These are phyloP conservation scores for Chaetomium tenue DNA, from an alignment of 495 filamentous ascomycete species.

Conservation along the genomic window DNA sequence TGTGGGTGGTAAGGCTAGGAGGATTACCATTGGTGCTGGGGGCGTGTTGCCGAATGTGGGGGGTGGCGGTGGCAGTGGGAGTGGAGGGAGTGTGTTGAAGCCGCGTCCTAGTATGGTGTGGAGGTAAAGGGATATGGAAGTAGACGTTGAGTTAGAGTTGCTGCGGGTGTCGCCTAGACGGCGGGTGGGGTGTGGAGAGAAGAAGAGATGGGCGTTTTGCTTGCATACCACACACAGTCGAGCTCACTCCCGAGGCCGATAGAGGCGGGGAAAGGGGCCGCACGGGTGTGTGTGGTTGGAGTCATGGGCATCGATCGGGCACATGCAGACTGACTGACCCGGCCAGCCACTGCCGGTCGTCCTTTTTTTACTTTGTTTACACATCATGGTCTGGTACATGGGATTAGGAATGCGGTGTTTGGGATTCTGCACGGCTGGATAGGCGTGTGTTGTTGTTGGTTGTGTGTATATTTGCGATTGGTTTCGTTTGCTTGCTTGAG, in stretches of 20 bases:
- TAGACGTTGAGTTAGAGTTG: neutral
- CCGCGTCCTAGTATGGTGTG: conserved; percentile 28
- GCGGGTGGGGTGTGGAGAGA: neutral
- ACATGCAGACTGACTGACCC: neutral
- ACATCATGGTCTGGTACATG: conserved; percentile 12
- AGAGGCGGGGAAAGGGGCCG: neutral
- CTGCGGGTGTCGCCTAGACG: neutral
- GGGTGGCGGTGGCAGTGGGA: conserved; percentile 4
- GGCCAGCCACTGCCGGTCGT: neutral
- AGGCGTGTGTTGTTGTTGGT: conserved; percentile 1
- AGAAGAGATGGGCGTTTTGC: conserved; percentile 6
- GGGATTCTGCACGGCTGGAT: neutral
- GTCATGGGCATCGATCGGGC: neutral
- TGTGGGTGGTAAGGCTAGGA: conserved; percentile 34
- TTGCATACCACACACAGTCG: neutral
- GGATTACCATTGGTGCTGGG: conserved; percentile 34
- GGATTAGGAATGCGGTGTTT: conserved; percentile 3
- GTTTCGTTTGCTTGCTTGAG: neutral
- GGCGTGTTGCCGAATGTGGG: conserved; percentile 13
- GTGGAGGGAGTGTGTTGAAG: conserved; percentile 3
- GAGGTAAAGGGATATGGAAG: conserved; percentile 16
- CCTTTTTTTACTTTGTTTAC: neutral
- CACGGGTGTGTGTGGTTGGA: neutral
- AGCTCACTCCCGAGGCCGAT: neutral
- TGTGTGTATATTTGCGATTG: conserved; percentile 7